phyloP scores from a whole-genome alignment of 2,329 filamentous ascomycete species.

The Colletotrichum sublineola region DNA sequence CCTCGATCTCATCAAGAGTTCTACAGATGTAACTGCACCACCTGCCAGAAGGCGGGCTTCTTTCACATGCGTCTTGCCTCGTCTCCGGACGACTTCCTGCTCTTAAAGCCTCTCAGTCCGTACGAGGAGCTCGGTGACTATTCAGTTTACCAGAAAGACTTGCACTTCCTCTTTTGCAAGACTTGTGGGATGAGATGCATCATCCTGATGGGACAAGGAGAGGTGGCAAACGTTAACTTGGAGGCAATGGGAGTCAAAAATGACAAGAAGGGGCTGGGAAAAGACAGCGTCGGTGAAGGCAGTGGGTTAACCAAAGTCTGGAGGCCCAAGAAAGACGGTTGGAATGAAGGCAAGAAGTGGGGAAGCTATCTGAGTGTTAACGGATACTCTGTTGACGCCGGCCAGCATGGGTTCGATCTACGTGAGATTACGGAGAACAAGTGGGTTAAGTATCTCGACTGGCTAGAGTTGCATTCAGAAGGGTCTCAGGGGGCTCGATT shows the following conservation, averaged over 20 bases:
- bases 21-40: constrained; percentile 63
- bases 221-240: constrained; percentile 46
- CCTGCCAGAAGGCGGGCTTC: constrained; percentile 62
- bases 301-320: constrained; percentile 46
- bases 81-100: constrained; percentile 58
- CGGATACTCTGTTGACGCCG: constrained; percentile 53
- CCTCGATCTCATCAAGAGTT: constrained; percentile 47
- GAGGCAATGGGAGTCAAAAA: constrained; percentile 37
- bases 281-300: neutral
- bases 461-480: constrained; percentile 31
- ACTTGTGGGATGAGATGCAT: constrained; percentile 61
- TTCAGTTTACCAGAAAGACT: constrained; percentile 46
- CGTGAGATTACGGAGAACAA: constrained; percentile 53
- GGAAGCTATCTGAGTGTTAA: constrained; percentile 55
- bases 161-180: constrained; percentile 61
- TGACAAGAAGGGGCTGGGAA: constrained; percentile 27
- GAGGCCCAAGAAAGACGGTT: constrained; percentile 48
- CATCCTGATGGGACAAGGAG: constrained; percentile 53
- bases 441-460: constrained; percentile 48
- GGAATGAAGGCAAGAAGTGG: constrained; percentile 44
- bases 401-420: constrained; percentile 55
- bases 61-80: constrained; percentile 58
- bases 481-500: constrained; percentile 26
- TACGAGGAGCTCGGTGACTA: constrained; percentile 58
- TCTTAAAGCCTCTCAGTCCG: constrained; percentile 57